Evolutionary conservation across 202 grass and related monocot species (phyloP), one percentile per base, ranked within the genome.

Genomic region (Panicum hallii): DNA sequence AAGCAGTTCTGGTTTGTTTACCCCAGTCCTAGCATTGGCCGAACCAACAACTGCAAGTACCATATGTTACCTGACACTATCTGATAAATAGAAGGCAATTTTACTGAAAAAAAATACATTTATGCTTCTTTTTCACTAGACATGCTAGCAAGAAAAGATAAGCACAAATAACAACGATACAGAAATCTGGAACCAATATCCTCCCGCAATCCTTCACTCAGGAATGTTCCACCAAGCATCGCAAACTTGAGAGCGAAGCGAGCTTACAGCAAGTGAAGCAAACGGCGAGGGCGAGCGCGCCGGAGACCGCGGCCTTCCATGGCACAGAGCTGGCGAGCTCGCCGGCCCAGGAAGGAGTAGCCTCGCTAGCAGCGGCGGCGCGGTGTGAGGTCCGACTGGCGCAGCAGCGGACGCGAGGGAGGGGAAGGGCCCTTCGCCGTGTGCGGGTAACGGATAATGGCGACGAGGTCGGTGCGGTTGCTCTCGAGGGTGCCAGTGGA

Each of bases 1-100:
- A 57, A 98, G 95, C 77, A 95, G 76, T 81, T 95, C 93, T 26
- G 95, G 95, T 72, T 91, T 98, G 78, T 95, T 94, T 30, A 98
- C 95, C 61, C 95, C 95, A 83, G 90, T 82, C 75, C 93, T 93
- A 0, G 95, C 93, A 82, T 89, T 79, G n/a, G 82, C 93, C 20
- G 49, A 72, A 82, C 79, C 83, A 77, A 88, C 72, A 89, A 85
- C 93, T 98, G 83, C 58, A 89, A 23, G 57, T 53, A 80, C 20
- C 26, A 73, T 15, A 73, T 43, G 50, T 72, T 74, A 78, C 62
- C 9, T 65, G 32, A 41, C 9, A 47, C 23, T 58, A 55, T 65
- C 14, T 20, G 6, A 9, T 6, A 20, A 80, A 68, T 19, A 58
- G 30, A 85, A 42, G 22, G 14, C 34, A 78, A 22, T 7, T 36